Conservation (phyloP, 306 rosid species). For the Pyrus betulifolia region DNA sequence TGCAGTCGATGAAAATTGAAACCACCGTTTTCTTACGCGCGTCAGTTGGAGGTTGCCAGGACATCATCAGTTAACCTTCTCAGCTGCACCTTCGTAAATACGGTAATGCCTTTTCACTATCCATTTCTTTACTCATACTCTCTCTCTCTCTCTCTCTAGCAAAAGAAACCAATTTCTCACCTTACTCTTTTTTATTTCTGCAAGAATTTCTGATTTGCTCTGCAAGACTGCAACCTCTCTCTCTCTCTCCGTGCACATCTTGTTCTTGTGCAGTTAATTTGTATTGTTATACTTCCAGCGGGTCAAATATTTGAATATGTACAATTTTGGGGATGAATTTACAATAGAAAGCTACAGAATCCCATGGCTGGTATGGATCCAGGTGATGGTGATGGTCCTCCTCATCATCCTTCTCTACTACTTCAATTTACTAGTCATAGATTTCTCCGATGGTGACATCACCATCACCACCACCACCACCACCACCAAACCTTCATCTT, state of each 20-base stretch:
- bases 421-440: slow-evolving; percentile 36
- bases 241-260: not conserved
- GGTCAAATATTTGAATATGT: slow-evolving; percentile 24
- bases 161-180: no score
- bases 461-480: not conserved
- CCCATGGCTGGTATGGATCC: slow-evolving; percentile 88
- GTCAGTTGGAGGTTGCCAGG: not conserved
- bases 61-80: no score
- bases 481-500: slow-evolving; percentile 19
- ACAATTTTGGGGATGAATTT: slow-evolving; percentile 55
- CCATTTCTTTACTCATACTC: not conserved
- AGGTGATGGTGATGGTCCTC: slow-evolving; percentile 49
- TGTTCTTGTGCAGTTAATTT: not conserved
- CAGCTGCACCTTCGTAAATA: not conserved
- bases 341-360: slow-evolving; percentile 25
- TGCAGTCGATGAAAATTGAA: no score
- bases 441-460: slow-evolving; percentile 20
- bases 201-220: no score
- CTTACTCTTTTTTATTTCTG: no score
- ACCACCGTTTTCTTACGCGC: not conserved
- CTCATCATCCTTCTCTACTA: slow-evolving; percentile 44
- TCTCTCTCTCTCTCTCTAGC: not conserved
- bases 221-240: not conserved
- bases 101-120: not conserved
- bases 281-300: not conserved